These are phyloP conservation scores for Themeda triandra DNA, from an alignment of 176 grass and related monocot species.

Conservation along the genomic window DNA sequence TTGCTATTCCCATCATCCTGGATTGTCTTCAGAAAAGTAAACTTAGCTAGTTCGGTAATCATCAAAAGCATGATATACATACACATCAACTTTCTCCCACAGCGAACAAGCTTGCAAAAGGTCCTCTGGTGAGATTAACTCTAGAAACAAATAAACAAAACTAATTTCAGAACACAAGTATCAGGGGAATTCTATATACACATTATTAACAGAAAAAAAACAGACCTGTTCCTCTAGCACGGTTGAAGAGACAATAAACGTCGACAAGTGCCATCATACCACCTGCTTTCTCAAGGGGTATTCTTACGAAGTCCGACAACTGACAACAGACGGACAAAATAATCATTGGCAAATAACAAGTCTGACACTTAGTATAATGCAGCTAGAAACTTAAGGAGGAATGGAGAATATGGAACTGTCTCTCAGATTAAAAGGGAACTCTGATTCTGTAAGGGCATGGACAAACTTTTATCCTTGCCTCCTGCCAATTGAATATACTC, in stretches of 20 bases:
- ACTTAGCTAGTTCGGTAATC: constrained; percentile 25
- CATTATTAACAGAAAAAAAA: constrained; percentile 26
- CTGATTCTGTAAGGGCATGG: neutral
- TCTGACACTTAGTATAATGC: neutral
- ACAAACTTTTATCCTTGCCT: neutral
- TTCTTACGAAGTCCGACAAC: constrained; percentile 89
- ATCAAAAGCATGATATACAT: constrained; percentile 50
- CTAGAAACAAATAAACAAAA: constrained; percentile 49
- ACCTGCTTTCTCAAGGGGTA: constrained; percentile 86
- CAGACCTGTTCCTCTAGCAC: constrained; percentile 90
- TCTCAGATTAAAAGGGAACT: constrained; percentile 16
- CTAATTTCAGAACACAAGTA: constrained; percentile 17
- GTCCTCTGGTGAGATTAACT: constrained; percentile 96
- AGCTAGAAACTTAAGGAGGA: constrained; percentile 1
- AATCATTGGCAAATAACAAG: constrained; percentile 4
- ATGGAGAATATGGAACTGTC: neutral
- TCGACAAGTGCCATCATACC: constrained; percentile 95
- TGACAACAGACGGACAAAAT: constrained; percentile 32
- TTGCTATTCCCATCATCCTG: constrained; percentile 23
- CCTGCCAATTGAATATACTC: neutral
- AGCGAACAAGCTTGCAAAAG: constrained; percentile 93
- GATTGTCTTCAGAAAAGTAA: constrained; percentile 35
- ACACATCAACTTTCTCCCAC: constrained; percentile 99
- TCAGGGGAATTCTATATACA: neutral
- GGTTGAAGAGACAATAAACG: constrained; percentile 95